Conservation (phyloP, 345 rosid species). For the Tarenaya hassleriana region DNA sequence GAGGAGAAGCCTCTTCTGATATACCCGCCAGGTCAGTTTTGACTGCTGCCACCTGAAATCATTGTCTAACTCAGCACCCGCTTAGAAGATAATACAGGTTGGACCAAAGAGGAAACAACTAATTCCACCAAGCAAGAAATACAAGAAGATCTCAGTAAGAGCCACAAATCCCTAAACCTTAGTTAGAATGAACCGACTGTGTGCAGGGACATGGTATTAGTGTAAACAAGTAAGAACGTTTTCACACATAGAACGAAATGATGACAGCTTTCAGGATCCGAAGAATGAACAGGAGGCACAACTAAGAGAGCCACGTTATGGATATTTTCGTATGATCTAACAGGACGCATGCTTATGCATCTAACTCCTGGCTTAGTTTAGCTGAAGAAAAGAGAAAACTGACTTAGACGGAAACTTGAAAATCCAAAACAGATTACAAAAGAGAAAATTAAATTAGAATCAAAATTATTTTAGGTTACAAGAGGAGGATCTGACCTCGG, state of each 20-base stretch:
- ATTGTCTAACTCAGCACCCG: conserved; percentile 24
- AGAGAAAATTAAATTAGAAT: conserved; percentile 2
- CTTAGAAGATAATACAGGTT: not conserved
- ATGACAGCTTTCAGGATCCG: conserved; percentile 11
- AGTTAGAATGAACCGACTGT: not conserved
- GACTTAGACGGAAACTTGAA: conserved; percentile 1
- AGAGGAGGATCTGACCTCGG: conserved; percentile 51
- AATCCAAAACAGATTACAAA: conserved; percentile 15
- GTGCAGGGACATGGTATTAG: not conserved
- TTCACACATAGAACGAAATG: not conserved
- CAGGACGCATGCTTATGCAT: conserved; percentile 4
- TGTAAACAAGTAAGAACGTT: conserved; percentile 1
- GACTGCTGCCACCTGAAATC: conserved; percentile 28
- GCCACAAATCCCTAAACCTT: no score
- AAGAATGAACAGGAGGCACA: conserved; percentile 1
- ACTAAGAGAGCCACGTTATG: not conserved
- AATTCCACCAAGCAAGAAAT: not conserved
- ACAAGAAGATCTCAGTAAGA: not conserved
- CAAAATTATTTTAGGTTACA: conserved; percentile 7
- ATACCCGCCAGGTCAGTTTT: conserved; percentile 30
- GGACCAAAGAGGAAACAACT: conserved; percentile 11
- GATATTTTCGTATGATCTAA: conserved; percentile 3
- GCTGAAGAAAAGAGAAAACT: not conserved
- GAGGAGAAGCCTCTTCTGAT: conserved; percentile 31
- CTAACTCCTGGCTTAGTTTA: conserved; percentile 3